phyloP scores from a whole-genome alignment of 345 rosid genomes.

The Moricandia arvensis region DNA sequence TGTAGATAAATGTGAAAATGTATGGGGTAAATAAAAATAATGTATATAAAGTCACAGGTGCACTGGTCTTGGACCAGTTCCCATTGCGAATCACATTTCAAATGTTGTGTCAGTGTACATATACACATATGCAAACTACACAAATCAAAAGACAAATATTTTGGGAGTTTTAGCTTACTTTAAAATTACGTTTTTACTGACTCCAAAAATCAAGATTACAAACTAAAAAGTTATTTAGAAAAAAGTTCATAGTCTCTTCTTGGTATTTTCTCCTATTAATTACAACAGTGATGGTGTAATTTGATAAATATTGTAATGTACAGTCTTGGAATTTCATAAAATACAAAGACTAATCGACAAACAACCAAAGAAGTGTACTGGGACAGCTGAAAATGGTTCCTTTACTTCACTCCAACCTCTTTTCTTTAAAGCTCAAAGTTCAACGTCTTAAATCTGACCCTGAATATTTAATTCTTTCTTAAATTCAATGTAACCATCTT shows the following conservation, averaged over 20 bases:
- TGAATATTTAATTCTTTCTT: constrained; percentile 1
- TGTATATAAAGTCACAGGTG: constrained; percentile 34
- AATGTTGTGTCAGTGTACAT: constrained; percentile 31
- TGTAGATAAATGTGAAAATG: constrained; percentile 26
- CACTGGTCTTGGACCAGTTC: constrained; percentile 81
- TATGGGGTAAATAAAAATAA: constrained; percentile 14
- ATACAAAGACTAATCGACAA: constrained; percentile 27
- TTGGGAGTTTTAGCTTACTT: not conserved
- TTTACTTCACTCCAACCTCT: constrained; percentile 27
- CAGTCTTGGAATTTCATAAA: constrained; percentile 21
- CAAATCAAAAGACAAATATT: not conserved
- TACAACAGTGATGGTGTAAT: constrained; percentile 2
- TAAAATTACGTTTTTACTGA: not conserved
- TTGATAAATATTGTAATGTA: constrained; percentile 4
- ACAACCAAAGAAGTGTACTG: constrained; percentile 30
- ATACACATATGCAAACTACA: not conserved
- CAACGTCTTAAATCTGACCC: constrained; percentile 25
- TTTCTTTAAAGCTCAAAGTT: constrained; percentile 29
- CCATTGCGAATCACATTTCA: constrained; percentile 53
- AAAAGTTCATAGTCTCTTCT: not conserved
- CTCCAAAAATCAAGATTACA: not conserved
- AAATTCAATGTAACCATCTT: constrained; percentile 17
- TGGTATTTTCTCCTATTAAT: not conserved
- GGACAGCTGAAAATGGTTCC: constrained; percentile 26
- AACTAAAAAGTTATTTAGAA: not conserved